A percentile compares a stretch with the other conserved stretches of the same genome.
phyloP scores from a whole-genome alignment of 345 rosid species.

The Eucalyptus dawsonii region DNA sequence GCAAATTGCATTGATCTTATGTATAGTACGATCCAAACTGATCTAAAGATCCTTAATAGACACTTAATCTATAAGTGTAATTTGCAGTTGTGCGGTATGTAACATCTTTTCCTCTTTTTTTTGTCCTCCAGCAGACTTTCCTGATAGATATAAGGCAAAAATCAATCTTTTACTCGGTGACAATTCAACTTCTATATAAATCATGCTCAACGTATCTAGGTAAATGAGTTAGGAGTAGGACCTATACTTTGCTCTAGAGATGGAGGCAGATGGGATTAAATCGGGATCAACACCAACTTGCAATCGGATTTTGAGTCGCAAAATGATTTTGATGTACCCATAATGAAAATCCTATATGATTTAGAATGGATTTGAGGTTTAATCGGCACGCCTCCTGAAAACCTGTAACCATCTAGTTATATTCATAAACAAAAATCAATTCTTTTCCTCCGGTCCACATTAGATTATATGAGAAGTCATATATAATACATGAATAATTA shows the following conservation, averaged over 20 bases:
- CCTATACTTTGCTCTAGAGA: background rate
- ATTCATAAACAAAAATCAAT: too few species aligned
- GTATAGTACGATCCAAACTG: too few species aligned
- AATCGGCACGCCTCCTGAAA: background rate
- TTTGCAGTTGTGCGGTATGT: background rate
- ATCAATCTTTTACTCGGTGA: background rate
- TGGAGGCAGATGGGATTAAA: background rate
- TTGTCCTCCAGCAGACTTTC: background rate
- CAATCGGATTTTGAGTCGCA: accelerated
- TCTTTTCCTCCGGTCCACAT: too few species aligned
- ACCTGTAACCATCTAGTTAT: background rate
- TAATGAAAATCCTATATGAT: accelerated
- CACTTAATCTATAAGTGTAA: accelerated
- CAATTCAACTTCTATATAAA: too few species aligned
- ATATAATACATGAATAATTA: too few species aligned
- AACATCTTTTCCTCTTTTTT: background rate
- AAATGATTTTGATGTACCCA: background rate
- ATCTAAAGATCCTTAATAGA: too few species aligned
- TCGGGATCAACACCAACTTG: background rate
- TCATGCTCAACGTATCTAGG: too few species aligned
- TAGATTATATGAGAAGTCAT: too few species aligned
- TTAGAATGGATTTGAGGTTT: background rate
- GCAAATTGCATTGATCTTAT: too few species aligned
- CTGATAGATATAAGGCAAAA: background rate
- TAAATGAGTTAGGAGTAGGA: background rate